These are phyloP conservation scores for Amauroascus verrucosus DNA, from an alignment of 2,329 filamentous ascomycete genomes.

Conservation along the genomic window DNA sequence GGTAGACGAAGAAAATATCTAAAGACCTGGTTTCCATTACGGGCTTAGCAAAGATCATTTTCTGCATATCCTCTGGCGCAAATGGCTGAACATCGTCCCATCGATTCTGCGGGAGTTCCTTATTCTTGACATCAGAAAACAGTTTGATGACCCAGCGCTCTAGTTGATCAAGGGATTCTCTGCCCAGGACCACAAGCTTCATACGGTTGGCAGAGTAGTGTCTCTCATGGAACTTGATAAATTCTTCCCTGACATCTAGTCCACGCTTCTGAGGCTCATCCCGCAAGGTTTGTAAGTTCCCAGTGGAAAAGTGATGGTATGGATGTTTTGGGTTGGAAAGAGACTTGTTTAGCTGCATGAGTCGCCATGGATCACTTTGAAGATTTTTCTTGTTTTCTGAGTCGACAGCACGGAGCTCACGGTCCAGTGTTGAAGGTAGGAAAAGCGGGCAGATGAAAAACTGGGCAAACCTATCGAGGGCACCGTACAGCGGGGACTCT, in stretches of 20 bases:
- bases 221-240: conserved; percentile 80
- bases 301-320: conserved; percentile 84
- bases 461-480: conserved; percentile 81
- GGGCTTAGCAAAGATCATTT: conserved; percentile 76
- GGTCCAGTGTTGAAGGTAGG: conserved; percentile 69
- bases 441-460: conserved; percentile 89
- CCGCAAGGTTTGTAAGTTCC: conserved; percentile 76
- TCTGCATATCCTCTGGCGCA: conserved; percentile 50
- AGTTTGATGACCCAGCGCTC: conserved; percentile 76
- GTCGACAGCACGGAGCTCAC: conserved; percentile 79
- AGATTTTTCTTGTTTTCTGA: conserved; percentile 98
- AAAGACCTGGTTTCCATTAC: conserved; percentile 78
- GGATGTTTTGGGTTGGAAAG: conserved; percentile 81
- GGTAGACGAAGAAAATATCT: conserved; percentile 71
- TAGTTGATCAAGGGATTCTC: conserved; percentile 69
- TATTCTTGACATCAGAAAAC: conserved; percentile 72
- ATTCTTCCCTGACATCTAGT: conserved; percentile 77
- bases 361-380: conserved; percentile 77
- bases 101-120: conserved; percentile 58
- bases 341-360: conserved; percentile 79
- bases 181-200: conserved; percentile 79
- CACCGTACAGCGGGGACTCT: conserved; percentile 61
- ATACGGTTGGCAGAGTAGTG: conserved; percentile 90
- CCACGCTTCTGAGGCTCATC: conserved; percentile 67
- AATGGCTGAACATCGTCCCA: conserved; percentile 56